phyloP scores from a whole-genome alignment of 352 stramenopile genomes.

The Phytopythium ostracodes region DNA sequence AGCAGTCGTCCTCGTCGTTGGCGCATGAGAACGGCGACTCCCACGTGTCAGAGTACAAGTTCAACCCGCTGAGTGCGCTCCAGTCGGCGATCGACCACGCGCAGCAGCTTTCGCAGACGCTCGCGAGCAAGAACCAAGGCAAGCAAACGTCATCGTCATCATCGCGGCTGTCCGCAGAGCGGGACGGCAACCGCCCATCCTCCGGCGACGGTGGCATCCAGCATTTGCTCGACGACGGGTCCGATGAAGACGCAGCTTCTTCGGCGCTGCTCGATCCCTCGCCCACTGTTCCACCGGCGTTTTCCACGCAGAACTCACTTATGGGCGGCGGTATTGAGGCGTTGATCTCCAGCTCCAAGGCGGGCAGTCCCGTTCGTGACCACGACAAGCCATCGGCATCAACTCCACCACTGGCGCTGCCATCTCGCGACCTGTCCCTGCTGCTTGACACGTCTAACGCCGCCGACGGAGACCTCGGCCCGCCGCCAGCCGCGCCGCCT shows the following conservation, averaged over 20 bases:
- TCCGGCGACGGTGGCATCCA: not conserved
- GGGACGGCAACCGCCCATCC: not conserved
- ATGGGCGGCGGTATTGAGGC: constrained; percentile 65
- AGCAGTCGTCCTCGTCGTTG: not conserved
- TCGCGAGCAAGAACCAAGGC: constrained; percentile 2
- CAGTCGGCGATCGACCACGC: constrained; percentile 54
- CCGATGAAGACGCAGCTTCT: not conserved
- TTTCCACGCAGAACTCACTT: constrained; percentile 65
- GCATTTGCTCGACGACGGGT: constrained; percentile 1
- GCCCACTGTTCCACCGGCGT: constrained; percentile 34
- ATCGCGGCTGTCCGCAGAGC: not conserved
- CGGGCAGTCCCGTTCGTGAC: not conserved
- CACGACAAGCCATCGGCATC: constrained; percentile 5
- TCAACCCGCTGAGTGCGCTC: constrained; percentile 57
- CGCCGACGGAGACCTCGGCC: constrained; percentile 41
- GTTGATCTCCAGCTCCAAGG: constrained; percentile 31
- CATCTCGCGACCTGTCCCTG: constrained; percentile 9
- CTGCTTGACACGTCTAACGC: constrained; percentile 17
- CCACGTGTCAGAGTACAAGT: constrained; percentile 23
- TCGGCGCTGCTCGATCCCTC: constrained; percentile 23
- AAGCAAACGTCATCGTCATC: not conserved
- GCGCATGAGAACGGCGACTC: not conserved
- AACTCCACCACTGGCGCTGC: constrained; percentile 13
- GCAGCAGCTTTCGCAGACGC: constrained; percentile 17
- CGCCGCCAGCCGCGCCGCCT: constrained; percentile 52